Conservation (phyloP, 495 filamentous ascomycete species). For the Terfezia claveryi region DNA sequence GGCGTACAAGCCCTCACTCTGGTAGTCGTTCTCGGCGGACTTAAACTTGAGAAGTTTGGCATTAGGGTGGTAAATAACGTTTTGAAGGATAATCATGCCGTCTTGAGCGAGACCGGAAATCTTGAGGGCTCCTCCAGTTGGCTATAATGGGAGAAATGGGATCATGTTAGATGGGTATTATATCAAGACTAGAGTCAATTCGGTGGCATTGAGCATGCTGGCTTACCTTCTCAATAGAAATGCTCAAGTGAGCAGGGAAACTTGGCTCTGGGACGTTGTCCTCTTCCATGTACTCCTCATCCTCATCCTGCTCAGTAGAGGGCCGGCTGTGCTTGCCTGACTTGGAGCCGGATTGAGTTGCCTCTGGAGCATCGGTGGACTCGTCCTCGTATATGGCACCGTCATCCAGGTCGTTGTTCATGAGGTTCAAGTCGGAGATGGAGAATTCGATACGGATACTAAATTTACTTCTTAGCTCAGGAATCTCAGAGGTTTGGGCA, state of each 20-base stretch:
- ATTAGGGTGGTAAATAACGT: conserved; percentile 67
- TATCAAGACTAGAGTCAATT: not conserved
- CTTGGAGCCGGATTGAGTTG: conserved; percentile 31
- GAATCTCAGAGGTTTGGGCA: not conserved
- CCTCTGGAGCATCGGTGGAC: conserved; percentile 11
- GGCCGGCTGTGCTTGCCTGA: conserved; percentile 24
- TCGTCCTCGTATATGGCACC: conserved; percentile 28
- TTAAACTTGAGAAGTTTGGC: conserved; percentile 43
- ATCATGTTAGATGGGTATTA: not conserved
- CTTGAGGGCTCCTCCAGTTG: conserved; percentile 47
- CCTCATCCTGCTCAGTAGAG: not conserved
- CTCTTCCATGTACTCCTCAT: conserved; percentile 1
- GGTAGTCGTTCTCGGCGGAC: conserved; percentile 45
- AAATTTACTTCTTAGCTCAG: not conserved
- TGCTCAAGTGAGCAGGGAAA: conserved; percentile 11
- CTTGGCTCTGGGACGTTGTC: conserved; percentile 10
- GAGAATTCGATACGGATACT: conserved; percentile 74
- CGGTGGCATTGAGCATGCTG: no score
- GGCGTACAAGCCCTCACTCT: conserved; percentile 56
- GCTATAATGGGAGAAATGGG: conserved; percentile 1
- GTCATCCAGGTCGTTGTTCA: conserved; percentile 33
- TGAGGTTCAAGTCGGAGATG: conserved; percentile 66
- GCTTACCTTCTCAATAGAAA: conserved; percentile 8
- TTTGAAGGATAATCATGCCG: conserved; percentile 71
- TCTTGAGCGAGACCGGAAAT: conserved; percentile 76